Conservation (phyloP, 176 grass and related monocot genomes). For the Eragrostis curvula region DNA sequence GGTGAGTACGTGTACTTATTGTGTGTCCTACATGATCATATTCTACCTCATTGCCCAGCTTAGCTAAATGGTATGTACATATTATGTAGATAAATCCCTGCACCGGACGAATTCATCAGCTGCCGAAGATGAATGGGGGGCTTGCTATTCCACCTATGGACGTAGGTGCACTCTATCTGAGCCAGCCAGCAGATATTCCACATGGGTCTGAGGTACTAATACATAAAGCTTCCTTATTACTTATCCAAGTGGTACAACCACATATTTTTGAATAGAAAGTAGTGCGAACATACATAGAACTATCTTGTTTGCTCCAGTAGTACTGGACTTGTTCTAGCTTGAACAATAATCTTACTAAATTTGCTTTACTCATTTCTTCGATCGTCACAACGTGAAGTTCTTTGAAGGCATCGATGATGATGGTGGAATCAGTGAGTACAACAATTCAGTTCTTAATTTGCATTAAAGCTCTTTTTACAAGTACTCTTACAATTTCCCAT, state of each 20-base stretch:
- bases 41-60: not conserved
- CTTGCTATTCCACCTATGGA: slow-evolving; percentile 70
- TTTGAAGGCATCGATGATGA: slow-evolving; percentile 60
- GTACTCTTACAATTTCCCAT: too few relatives aligned
- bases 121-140: slow-evolving; percentile 39
- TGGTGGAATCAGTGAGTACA: slow-evolving; percentile 53
- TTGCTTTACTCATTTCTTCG: slow-evolving; percentile 2
- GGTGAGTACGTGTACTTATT: not conserved
- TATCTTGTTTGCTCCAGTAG: not conserved
- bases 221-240: not conserved
- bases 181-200: slow-evolving; percentile 41
- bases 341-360: not conserved
- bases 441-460: slow-evolving; percentile 3
- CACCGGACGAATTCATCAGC: not conserved
- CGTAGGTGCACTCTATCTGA: slow-evolving; percentile 46
- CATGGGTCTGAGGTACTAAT: slow-evolving; percentile 51
- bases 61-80: too few relatives aligned
- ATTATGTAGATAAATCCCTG: slow-evolving; percentile 23
- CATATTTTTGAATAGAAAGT: not conserved
- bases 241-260: not conserved
- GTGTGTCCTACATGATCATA: not conserved
- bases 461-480: not conserved
- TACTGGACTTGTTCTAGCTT: not conserved
- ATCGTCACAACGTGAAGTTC: slow-evolving; percentile 25
- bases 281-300: not conserved